Percentiles rank a stretch among this genome's conserved stretches.
These are phyloP conservation scores for Dianthus caryophyllus DNA, from an alignment of 148 eudicot species.

Conservation along the genomic window DNA sequence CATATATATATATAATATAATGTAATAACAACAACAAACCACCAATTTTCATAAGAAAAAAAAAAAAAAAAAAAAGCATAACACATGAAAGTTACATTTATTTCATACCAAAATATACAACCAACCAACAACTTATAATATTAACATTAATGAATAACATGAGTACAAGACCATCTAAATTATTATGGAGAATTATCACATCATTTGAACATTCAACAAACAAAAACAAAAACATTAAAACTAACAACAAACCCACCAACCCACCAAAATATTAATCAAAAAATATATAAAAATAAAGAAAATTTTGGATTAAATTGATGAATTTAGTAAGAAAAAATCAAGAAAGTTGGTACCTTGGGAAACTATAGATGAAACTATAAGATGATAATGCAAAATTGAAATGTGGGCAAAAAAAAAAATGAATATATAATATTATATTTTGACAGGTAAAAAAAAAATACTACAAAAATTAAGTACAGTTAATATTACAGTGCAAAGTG, in stretches of 20 bases:
- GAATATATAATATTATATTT: background rate
- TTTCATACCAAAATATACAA: too few species aligned
- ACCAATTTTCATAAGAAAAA: slow-evolving; percentile 3
- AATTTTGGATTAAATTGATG: background rate
- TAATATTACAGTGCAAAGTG: background rate
- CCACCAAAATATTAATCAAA: background rate
- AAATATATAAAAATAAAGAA: background rate
- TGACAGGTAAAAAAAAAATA: slow-evolving; percentile 3
- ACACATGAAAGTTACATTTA: too few species aligned
- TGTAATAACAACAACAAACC: background rate
- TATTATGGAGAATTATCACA: too few species aligned
- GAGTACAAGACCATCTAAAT: too few species aligned
- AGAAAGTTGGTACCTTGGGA: slow-evolving; percentile 10
- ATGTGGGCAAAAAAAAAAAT: background rate
- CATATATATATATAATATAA: background rate
- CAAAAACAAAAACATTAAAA: background rate
- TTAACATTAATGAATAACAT: too few species aligned
- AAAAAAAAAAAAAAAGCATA: background rate
- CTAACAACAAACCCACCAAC: slow-evolving; percentile 11
- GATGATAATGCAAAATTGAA: background rate
- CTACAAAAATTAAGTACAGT: slow-evolving; percentile 1
- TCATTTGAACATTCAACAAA: slow-evolving; percentile 6
- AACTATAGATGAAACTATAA: too few species aligned
- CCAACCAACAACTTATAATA: too few species aligned
- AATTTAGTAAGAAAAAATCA: background rate